Evolutionary conservation across 495 filamentous ascomycete genomes (phyloP).

Genomic region (Lasiosphaeria ovina): DNA sequence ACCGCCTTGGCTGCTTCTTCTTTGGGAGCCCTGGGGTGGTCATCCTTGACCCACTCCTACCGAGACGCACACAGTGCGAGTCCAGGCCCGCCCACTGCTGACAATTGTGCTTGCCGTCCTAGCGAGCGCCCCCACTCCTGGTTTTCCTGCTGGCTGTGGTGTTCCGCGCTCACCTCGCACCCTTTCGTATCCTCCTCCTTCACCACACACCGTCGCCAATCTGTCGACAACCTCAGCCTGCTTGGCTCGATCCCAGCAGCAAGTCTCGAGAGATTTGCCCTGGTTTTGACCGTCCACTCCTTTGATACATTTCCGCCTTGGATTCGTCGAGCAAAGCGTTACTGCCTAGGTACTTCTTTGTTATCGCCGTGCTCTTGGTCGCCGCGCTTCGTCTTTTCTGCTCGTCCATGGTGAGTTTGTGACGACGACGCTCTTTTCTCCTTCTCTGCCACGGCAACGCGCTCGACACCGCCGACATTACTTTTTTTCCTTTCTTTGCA

Average conservation of each 20-base stretch:
- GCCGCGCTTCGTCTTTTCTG: constrained; percentile 18
- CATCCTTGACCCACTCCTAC: constrained; percentile 15
- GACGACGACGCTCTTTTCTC: background rate
- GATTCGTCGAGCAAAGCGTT: constrained; percentile 30
- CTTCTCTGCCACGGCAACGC: no score
- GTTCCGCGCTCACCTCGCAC: constrained; percentile 22
- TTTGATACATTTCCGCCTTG: constrained; percentile 34
- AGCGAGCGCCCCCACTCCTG: constrained; percentile 8
- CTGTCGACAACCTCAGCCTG: constrained; percentile 28
- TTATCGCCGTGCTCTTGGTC: constrained; percentile 19
- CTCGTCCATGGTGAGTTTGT: constrained; percentile 20
- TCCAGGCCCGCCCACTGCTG: background rate
- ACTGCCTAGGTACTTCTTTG: constrained; percentile 19
- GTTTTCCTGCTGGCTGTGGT: constrained; percentile 18
- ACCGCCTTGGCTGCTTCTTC: constrained; percentile 10
- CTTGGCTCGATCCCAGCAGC: constrained; percentile 49
- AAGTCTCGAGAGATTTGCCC: constrained; percentile 47
- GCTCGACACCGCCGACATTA: no score
- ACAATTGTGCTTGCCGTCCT: background rate
- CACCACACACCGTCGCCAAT: constrained; percentile 19
- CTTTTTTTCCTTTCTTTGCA: no score
- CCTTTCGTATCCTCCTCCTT: constrained; percentile 19
- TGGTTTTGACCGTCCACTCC: constrained; percentile 55
- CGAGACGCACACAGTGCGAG: constrained; percentile 14
- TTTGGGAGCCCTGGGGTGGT: constrained; percentile 13